phyloP scores from a whole-genome alignment of 345 rosid species.

The Hibiscus mutabilis region DNA sequence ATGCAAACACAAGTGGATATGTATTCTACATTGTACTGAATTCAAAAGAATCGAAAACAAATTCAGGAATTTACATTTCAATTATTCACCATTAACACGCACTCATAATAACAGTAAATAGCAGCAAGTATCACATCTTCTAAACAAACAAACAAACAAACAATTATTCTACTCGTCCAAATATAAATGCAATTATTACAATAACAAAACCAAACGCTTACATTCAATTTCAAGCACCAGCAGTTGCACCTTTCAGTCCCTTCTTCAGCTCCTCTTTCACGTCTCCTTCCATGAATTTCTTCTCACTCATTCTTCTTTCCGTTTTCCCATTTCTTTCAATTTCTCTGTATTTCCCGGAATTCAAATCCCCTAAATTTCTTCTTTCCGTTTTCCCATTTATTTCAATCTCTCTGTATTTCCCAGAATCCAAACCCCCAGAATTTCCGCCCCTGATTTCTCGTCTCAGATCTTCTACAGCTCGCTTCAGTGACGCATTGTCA shows the following conservation, averaged over 20 bases:
- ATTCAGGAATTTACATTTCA: not conserved
- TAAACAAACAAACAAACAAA: too few species aligned
- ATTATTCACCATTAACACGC: not conserved
- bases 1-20: too few species aligned
- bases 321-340: conserved; percentile 32
- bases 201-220: not conserved
- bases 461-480: not conserved
- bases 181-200: not conserved
- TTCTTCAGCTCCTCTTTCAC: conserved; percentile 60
- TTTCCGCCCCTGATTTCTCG: not conserved
- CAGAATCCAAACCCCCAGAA: conserved; percentile 24
- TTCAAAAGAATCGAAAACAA: not conserved
- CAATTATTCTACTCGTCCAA: not conserved
- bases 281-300: conserved; percentile 42
- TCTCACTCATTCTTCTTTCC: conserved; percentile 45
- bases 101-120: not conserved
- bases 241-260: conserved; percentile 42
- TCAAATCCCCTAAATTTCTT: conserved; percentile 27
- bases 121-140: too few species aligned
- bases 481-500: not conserved
- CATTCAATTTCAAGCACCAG: conserved; percentile 21
- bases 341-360: conserved; percentile 36
- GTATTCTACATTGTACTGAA: not conserved
- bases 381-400: conserved; percentile 32
- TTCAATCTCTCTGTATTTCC: conserved; percentile 41